Evolutionary conservation across 345 rosid genomes (phyloP).

Genomic region (Eucalyptus coolabah): DNA sequence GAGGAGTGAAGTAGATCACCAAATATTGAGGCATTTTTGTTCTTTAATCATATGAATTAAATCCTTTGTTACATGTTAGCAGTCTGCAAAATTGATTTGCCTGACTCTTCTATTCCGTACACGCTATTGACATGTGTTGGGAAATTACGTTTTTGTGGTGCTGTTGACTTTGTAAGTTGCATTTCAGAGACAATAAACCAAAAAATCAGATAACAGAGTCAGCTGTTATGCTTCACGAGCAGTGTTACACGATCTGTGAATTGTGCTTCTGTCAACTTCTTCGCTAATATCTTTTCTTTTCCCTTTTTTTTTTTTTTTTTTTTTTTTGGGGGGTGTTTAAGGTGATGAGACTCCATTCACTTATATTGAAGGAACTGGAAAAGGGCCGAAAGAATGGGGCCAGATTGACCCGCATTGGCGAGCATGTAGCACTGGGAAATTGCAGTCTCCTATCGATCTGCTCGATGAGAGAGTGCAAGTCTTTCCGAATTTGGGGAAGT

Average conservation of each 20-base stretch:
- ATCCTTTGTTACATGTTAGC: background rate
- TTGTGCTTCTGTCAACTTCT: background rate
- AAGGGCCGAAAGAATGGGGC: conserved; percentile 48
- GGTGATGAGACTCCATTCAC: conserved; percentile 31
- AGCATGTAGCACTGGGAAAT: conserved; percentile 32
- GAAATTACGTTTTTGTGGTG: background rate
- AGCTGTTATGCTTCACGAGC: background rate
- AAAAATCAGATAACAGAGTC: background rate
- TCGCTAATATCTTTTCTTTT: background rate
- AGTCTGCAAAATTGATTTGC: background rate
- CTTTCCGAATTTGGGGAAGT: conserved; percentile 8
- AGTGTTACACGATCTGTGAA: background rate
- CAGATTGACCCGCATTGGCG: conserved; percentile 30
- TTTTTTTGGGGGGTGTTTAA: background rate
- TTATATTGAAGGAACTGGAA: conserved; percentile 15
- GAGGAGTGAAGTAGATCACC: background rate
- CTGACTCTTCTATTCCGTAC: background rate
- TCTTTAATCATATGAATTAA: background rate
- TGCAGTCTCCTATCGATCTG: conserved; percentile 69
- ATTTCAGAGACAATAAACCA: background rate
- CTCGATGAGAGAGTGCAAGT: conserved; percentile 5
- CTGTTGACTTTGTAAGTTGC: background rate
- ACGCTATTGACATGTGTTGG: background rate
- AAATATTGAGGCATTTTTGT: background rate
- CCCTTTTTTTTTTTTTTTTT: background rate